Percentiles rank a stretch among this genome's conserved stretches.
phyloP scores from a whole-genome alignment of 1,284 basidiomycete genomes.

The Heterobasidion occidentale region DNA sequence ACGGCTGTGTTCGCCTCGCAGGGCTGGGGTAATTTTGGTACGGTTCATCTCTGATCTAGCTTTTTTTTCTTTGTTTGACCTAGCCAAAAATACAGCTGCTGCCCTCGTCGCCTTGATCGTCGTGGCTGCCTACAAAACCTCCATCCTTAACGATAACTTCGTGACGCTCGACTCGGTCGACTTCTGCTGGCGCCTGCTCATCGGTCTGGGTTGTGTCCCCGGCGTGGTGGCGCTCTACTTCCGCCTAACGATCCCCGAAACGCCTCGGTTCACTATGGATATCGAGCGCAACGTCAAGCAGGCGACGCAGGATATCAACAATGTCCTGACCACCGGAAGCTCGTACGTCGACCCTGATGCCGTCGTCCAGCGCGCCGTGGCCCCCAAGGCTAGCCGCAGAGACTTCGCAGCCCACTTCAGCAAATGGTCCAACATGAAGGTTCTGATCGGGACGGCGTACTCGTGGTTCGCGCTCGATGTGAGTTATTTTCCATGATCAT shows the following conservation, averaged over 20 bases:
- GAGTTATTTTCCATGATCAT: conserved; percentile 13
- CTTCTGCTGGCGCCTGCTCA: conserved; percentile 62
- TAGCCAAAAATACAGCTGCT: conserved; percentile 32
- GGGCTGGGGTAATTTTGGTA: conserved; percentile 64
- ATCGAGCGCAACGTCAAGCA: conserved; percentile 78
- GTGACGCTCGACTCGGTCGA: conserved; percentile 41
- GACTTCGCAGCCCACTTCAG: conserved; percentile 63
- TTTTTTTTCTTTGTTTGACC: conserved; percentile 14
- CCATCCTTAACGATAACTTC: conserved; percentile 43
- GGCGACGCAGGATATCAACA: conserved; percentile 59
- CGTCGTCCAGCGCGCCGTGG: conserved; percentile 47
- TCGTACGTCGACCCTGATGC: conserved; percentile 49
- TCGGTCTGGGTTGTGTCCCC: conserved; percentile 66
- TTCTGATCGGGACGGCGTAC: conserved; percentile 55
- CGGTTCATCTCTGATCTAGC: conserved; percentile 16
- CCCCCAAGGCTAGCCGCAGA: conserved; percentile 53
- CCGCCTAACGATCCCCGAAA: conserved; percentile 73
- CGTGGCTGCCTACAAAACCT: conserved; percentile 59
- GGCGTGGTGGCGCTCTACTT: conserved; percentile 65
- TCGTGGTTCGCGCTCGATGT: conserved; percentile 78
- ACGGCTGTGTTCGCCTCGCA: conserved; percentile 62
- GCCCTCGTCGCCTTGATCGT: conserved; percentile 65
- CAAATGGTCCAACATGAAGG: conserved; percentile 56
- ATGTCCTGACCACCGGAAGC: conserved; percentile 47
- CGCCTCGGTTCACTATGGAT: conserved; percentile 86